Conservation (phyloP, 2,329 filamentous ascomycete genomes). For the Scleromitrula shiraiana region DNA sequence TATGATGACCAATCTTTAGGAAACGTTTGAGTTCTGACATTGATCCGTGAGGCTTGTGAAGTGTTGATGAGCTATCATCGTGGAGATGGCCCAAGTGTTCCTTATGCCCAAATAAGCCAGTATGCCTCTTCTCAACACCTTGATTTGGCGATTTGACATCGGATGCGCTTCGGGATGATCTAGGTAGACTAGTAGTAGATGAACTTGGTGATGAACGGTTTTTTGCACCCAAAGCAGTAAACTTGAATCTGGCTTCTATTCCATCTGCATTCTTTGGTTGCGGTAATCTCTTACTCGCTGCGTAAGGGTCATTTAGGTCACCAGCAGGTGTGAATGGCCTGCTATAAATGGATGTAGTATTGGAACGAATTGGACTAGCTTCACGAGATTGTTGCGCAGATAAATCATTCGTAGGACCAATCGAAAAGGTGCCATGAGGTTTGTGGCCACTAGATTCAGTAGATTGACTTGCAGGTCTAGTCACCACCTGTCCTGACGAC, state of each 20-base stretch:
- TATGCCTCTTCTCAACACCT: conserved; percentile 45
- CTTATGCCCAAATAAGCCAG: conserved; percentile 38
- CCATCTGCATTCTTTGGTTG: conserved; percentile 57
- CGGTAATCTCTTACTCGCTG: conserved; percentile 69
- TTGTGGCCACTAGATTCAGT: conserved; percentile 17
- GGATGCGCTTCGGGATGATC: conserved; percentile 27
- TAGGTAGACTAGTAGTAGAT: conserved; percentile 44
- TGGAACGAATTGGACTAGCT: conserved; percentile 54
- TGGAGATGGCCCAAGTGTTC: conserved; percentile 37
- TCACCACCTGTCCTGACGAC: conserved; percentile 27
- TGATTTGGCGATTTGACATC: conserved; percentile 35
- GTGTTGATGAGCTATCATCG: conserved; percentile 37
- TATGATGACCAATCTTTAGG: conserved; percentile 70
- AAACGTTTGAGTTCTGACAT: conserved; percentile 97
- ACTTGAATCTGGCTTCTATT: conserved; percentile 78
- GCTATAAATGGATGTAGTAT: conserved; percentile 57
- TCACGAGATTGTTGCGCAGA: conserved; percentile 53
- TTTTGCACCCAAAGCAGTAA: conserved; percentile 58
- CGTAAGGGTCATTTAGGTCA: conserved; percentile 78
- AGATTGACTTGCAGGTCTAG: conserved; percentile 20
- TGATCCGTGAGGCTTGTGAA: conserved; percentile 58
- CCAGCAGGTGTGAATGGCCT: conserved; percentile 72
- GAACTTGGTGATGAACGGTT: conserved; percentile 49
- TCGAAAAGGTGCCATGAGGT: conserved; percentile 25
- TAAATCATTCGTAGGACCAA: conserved; percentile 30